Evolutionary conservation across 179 eudicot species (phyloP).

Genomic region (Beta lomatogona): DNA sequence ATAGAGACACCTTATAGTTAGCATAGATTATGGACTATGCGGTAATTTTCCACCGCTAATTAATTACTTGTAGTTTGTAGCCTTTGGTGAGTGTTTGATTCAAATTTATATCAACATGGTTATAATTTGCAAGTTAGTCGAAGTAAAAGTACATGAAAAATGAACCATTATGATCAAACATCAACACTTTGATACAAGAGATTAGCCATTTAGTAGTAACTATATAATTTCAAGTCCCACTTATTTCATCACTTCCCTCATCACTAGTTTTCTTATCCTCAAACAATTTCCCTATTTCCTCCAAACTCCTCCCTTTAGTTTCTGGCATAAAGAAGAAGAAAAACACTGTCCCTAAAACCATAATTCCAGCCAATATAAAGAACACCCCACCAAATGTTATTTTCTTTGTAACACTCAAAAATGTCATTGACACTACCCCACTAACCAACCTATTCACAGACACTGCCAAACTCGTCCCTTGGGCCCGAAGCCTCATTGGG

Average conservation of each 20-base stretch:
- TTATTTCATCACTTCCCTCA: conserved; percentile 33
- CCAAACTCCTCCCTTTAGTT: conserved; percentile 80
- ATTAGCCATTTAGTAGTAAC: background rate
- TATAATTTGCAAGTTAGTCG: background rate
- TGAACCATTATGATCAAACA: background rate
- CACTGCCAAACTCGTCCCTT: conserved; percentile 75
- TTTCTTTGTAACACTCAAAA: conserved; percentile 52
- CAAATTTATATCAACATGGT: background rate
- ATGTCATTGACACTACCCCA: conserved; percentile 83
- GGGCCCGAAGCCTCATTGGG: conserved; percentile 75
- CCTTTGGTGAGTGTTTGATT: background rate
- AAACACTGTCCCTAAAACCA: conserved; percentile 58
- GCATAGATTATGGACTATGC: too few relatives aligned
- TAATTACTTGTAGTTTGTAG: background rate
- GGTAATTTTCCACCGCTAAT: too few relatives aligned
- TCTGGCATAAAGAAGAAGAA: conserved; percentile 78
- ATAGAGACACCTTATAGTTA: too few relatives aligned
- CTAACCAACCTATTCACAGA: conserved; percentile 87
- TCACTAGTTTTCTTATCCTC: conserved; percentile 54
- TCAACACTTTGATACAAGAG: background rate
- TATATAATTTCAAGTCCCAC: conserved; percentile 5
- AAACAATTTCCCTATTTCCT: conserved; percentile 72
- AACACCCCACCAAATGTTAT: conserved; percentile 79
- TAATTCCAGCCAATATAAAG: conserved; percentile 61
- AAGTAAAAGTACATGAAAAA: background rate